These are phyloP conservation scores for Phaffia rhodozyma DNA, from an alignment of 1,284 basidiomycete species.

Conservation along the genomic window DNA sequence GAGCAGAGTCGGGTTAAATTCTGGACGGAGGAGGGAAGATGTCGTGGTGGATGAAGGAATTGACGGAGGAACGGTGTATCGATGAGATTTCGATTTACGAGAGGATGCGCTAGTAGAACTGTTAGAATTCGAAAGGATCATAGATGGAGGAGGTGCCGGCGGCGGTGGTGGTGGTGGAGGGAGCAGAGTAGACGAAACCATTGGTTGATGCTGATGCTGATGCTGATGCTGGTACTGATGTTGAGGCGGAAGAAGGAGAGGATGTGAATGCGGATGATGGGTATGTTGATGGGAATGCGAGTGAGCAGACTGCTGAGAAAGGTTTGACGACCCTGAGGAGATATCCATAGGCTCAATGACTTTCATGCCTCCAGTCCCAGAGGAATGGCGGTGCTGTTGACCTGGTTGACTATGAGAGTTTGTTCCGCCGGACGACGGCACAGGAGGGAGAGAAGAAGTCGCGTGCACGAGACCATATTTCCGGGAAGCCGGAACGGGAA, in stretches of 20 bases:
- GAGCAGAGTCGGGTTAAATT: constrained; percentile 1
- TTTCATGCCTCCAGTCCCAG: background rate
- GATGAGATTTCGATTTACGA: background rate
- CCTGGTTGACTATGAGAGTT: background rate
- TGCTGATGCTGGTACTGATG: constrained; percentile 3
- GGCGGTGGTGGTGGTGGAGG: no score
- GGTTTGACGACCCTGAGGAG: no score
- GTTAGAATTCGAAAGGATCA: no score
- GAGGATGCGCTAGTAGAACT: no score
- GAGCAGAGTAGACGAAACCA: no score
- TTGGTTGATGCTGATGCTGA: constrained; percentile 4
- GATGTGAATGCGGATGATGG: background rate
- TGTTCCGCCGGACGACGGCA: background rate
- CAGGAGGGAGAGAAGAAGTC: background rate
- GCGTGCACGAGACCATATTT: no score
- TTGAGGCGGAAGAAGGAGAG: background rate
- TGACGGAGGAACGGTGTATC: background rate
- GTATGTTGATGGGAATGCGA: background rate
- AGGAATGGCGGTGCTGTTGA: background rate
- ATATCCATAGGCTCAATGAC: no score
- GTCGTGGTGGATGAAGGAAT: background rate
- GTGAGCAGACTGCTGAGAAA: background rate
- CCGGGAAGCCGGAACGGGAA: no score
- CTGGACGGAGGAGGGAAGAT: background rate
- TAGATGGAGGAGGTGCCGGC: no score